phyloP scores from a whole-genome alignment of 768 basidiomycete genomes.

The Porpolomopsis calyptriformis region DNA sequence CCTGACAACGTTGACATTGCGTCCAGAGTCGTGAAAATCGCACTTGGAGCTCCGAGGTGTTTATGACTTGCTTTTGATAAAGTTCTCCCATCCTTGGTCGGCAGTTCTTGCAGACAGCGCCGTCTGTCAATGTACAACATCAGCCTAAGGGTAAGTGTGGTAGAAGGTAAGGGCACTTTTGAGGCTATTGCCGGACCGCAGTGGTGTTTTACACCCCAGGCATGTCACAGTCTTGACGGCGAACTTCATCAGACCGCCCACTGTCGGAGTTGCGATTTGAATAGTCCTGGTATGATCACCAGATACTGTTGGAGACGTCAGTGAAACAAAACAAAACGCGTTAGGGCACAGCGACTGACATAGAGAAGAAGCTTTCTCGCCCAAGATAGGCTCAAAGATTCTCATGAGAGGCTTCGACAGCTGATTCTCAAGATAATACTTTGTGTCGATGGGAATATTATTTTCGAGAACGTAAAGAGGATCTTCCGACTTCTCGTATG shows the following conservation, averaged over 20 bases:
- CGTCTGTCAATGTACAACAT: slow-evolving; percentile 38
- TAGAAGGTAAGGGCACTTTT: slow-evolving; percentile 34
- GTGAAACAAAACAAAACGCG: slow-evolving; percentile 4
- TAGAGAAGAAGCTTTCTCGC: slow-evolving; percentile 78
- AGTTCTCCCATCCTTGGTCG: slow-evolving; percentile 75
- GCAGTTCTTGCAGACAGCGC: slow-evolving; percentile 94
- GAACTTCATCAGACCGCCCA: slow-evolving; percentile 98
- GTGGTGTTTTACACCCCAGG: slow-evolving; percentile 86
- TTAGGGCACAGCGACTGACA: slow-evolving; percentile 36
- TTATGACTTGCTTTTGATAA: slow-evolving; percentile 79
- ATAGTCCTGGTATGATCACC: slow-evolving; percentile 96
- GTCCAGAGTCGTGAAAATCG: slow-evolving; percentile 96
- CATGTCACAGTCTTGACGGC: slow-evolving; percentile 94
- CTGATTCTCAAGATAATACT: slow-evolving; percentile 97
- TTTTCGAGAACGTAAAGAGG: slow-evolving; percentile 96
- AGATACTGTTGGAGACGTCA: slow-evolving; percentile 40
- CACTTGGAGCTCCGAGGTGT: slow-evolving; percentile 73
- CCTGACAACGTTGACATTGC: slow-evolving; percentile 97
- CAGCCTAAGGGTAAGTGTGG: neutral
- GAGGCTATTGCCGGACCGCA: slow-evolving; percentile 68
- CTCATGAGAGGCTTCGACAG: slow-evolving; percentile 93
- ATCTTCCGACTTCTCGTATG: slow-evolving; percentile 98
- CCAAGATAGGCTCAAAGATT: slow-evolving; percentile 96
- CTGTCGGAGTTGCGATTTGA: slow-evolving; percentile 90
- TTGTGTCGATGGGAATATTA: slow-evolving; percentile 95